These are phyloP conservation scores for Atkinsonella hypoxylon DNA, from an alignment of 2,329 filamentous ascomycete genomes.

Conservation along the genomic window DNA sequence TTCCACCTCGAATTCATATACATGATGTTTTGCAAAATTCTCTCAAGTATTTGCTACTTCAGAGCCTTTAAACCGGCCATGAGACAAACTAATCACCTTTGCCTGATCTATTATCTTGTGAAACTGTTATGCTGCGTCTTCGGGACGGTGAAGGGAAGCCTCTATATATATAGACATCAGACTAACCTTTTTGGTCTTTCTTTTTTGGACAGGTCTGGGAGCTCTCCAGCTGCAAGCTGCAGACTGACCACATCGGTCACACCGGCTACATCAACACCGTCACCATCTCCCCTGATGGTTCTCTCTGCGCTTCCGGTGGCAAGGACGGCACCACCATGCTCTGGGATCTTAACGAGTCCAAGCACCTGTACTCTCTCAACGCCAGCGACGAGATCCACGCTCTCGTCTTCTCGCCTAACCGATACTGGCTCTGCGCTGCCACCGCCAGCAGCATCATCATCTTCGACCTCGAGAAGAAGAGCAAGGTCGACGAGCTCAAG, in stretches of 20 bases:
- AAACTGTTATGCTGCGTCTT: background rate
- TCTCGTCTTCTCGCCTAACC: constrained; percentile 99
- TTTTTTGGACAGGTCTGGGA: constrained; percentile 82
- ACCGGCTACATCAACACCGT: constrained; percentile 99
- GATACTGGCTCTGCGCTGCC: constrained; percentile 99
- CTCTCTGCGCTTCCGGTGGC: constrained; percentile 95
- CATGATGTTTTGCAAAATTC: constrained; percentile 81
- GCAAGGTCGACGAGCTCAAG: constrained; percentile 99
- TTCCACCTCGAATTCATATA: constrained; percentile 14
- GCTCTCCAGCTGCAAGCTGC: constrained; percentile 96
- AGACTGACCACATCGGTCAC: constrained; percentile 99
- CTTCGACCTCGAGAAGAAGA: constrained; percentile 99
- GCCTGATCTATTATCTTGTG: constrained; percentile 48
- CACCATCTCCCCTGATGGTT: constrained; percentile 98
- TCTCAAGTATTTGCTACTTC: constrained; percentile 99
- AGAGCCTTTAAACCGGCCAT: constrained; percentile 77
- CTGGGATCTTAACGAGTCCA: constrained; percentile 99
- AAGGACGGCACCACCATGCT: constrained; percentile 99
- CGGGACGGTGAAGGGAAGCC: background rate
- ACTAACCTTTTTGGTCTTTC: constrained; percentile 6
- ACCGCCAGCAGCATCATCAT: constrained; percentile 98
- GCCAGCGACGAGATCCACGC: constrained; percentile 99
- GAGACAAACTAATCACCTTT: constrained; percentile 91
- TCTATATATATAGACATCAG: background rate
- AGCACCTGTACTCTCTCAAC: constrained; percentile 99